Conservation (phyloP, 768 basidiomycete genomes). For the Lactifluus piperatus region DNA sequence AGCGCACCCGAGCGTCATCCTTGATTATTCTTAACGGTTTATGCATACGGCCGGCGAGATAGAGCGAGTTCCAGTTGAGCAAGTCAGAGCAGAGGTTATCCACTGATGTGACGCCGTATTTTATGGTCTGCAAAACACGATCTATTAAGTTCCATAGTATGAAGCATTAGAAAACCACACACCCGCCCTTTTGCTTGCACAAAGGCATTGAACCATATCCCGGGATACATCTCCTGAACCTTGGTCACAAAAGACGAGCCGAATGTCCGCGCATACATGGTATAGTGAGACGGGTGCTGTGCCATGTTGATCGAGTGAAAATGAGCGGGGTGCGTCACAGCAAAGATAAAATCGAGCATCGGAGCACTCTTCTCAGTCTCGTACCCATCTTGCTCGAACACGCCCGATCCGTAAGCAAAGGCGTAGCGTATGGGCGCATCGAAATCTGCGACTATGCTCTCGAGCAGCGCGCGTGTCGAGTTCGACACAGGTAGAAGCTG, state of each 20-base stretch:
- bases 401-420: constrained; percentile 95
- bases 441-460: constrained; percentile 71
- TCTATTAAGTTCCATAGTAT: background rate
- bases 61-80: constrained; percentile 87
- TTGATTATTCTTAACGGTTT: constrained; percentile 92
- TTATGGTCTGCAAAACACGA: constrained; percentile 56
- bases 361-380: constrained; percentile 37
- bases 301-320: constrained; percentile 96
- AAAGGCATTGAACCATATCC: constrained; percentile 95
- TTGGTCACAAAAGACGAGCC: constrained; percentile 78
- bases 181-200: constrained; percentile 80
- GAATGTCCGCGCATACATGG: constrained; percentile 73
- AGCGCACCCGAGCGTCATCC: constrained; percentile 84
- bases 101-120: constrained; percentile 93
- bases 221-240: constrained; percentile 69
- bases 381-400: constrained; percentile 89
- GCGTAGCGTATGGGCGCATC: constrained; percentile 93
- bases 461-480: constrained; percentile 70
- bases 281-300: constrained; percentile 87
- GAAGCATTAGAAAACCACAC: constrained; percentile 30
- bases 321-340: constrained; percentile 85
- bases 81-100: constrained; percentile 86
- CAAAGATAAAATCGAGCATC: constrained; percentile 96
- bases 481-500: constrained; percentile 74
- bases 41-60: constrained; percentile 94